A percentile compares a stretch with the other conserved stretches of the same genome.
Evolutionary conservation across 1,284 basidiomycete species (phyloP).

Genomic region (Cutaneotrichosporon sp.): DNA sequence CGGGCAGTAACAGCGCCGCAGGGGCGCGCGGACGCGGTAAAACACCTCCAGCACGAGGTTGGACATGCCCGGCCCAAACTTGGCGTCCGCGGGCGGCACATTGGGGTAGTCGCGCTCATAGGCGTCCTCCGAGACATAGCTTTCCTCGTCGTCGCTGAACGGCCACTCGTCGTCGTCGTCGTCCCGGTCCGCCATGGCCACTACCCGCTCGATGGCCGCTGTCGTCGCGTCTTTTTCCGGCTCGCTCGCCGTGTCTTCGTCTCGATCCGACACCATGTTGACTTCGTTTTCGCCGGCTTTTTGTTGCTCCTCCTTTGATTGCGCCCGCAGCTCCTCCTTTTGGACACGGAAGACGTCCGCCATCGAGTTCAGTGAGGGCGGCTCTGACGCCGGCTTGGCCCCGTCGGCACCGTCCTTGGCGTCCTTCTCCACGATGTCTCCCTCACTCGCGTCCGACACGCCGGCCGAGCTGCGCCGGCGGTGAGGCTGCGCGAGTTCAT

Average conservation of each 20-base stretch:
- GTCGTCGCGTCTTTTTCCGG: too few species aligned
- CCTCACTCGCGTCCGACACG: neutral
- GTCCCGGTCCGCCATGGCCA: neutral
- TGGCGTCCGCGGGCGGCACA: neutral
- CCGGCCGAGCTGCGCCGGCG: neutral
- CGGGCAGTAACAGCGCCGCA: slow-evolving; percentile 12
- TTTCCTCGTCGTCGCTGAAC: neutral
- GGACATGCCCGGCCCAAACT: slow-evolving; percentile 8
- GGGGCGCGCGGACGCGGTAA: slow-evolving; percentile 6
- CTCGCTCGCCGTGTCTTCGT: too few species aligned
- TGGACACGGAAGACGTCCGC: too few species aligned
- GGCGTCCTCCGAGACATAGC: neutral
- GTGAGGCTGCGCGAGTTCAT: neutral
- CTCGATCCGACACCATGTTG: too few species aligned
- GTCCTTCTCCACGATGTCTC: neutral
- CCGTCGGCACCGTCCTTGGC: too few species aligned
- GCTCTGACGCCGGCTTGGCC: too few species aligned
- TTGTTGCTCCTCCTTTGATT: too few species aligned
- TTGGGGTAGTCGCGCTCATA: neutral
- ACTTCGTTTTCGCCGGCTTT: too few species aligned
- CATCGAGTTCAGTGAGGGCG: too few species aligned
- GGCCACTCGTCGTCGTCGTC: too few species aligned
- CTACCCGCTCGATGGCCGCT: neutral
- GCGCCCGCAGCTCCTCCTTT: too few species aligned
- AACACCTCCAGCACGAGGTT: slow-evolving; percentile 3